A percentile compares a stretch with the other conserved stretches of the same genome.
phyloP scores from a whole-genome alignment of 2,329 filamentous ascomycete genomes.

The Claviceps spartinae region DNA sequence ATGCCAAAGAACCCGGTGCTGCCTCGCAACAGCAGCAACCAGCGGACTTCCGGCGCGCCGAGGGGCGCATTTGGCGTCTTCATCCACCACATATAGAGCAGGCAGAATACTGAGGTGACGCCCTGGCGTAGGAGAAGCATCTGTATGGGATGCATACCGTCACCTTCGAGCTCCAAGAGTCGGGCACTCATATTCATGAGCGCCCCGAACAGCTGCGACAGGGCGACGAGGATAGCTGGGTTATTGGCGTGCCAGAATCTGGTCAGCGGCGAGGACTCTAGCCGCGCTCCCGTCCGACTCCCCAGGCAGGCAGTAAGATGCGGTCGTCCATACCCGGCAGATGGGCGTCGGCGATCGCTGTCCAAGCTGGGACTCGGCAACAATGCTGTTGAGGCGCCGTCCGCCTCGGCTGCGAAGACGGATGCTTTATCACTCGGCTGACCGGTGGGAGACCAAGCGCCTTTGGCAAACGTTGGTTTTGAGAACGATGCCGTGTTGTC shows the following conservation, averaged over 20 bases:
- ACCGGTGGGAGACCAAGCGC: background rate
- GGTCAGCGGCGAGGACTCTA: conserved; percentile 10
- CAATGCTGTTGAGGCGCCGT: conserved; percentile 3
- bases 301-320: background rate
- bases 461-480: background rate
- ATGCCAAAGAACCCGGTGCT: conserved; percentile 64
- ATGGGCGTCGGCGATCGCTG: conserved; percentile 3
- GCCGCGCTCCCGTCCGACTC: background rate
- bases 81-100: conserved; percentile 59
- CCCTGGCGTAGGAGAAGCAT: conserved; percentile 70
- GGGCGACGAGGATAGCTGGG: conserved; percentile 57
- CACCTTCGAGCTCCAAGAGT: conserved; percentile 56
- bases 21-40: conserved; percentile 55
- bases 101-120: conserved; percentile 55
- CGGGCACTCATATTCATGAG: conserved; percentile 77
- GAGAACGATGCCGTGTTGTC: background rate
- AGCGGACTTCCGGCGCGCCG: conserved; percentile 51
- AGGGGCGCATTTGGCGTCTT: conserved; percentile 57
- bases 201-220: conserved; percentile 68
- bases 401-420: background rate
- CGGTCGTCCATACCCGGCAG: conserved; percentile 4
- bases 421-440: conserved; percentile 1
- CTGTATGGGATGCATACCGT: conserved; percentile 69
- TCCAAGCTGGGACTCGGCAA: conserved; percentile 13
- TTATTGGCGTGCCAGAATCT: conserved; percentile 52